Percentiles rank a stretch among this genome's conserved stretches.
Evolutionary conservation across 805 yeast species (phyloP).

Genomic region (Sugiyamaella americana): DNA sequence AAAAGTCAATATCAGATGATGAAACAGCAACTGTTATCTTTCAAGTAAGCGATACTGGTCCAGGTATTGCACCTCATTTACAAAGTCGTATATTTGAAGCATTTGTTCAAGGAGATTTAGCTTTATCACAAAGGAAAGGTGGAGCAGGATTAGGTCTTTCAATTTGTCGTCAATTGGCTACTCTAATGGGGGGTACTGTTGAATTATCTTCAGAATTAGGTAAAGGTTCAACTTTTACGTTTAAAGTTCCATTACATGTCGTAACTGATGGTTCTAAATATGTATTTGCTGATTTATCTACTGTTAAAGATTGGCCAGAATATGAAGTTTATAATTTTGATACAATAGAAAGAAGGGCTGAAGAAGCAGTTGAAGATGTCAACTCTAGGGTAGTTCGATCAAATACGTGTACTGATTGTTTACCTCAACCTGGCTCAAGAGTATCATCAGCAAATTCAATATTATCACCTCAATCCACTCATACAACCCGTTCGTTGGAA

Average conservation of each 20-base stretch:
- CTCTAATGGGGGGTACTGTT: slow-evolving; percentile 84
- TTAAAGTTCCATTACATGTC: slow-evolving; percentile 46
- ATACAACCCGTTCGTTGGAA: not conserved
- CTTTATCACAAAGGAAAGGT: slow-evolving; percentile 82
- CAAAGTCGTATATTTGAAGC: slow-evolving; percentile 91
- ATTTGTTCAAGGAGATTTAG: slow-evolving; percentile 95
- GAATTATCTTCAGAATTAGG: slow-evolving; percentile 55
- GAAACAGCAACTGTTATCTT: slow-evolving; percentile 40
- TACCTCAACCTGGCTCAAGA: not conserved
- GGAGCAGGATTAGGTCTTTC: slow-evolving; percentile 93
- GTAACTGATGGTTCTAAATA: slow-evolving; percentile 14
- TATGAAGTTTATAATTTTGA: slow-evolving; percentile 11
- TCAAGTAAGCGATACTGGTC: slow-evolving; percentile 84
- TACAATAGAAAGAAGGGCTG: slow-evolving; percentile 10
- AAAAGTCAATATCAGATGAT: not conserved
- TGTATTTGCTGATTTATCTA: slow-evolving; percentile 11
- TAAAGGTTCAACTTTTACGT: slow-evolving; percentile 77
- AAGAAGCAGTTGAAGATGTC: slow-evolving; percentile 8
- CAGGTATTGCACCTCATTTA: slow-evolving; percentile 80
- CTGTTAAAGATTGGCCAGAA: slow-evolving; percentile 15
- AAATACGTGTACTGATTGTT: too few species aligned
- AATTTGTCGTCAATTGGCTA: slow-evolving; percentile 85
- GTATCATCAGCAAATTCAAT: not conserved
- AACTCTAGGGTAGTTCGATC: not conserved
- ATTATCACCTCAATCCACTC: not conserved